Evolutionary conservation across 768 basidiomycete genomes (phyloP).

Genomic region (Holtermannia corniformis): DNA sequence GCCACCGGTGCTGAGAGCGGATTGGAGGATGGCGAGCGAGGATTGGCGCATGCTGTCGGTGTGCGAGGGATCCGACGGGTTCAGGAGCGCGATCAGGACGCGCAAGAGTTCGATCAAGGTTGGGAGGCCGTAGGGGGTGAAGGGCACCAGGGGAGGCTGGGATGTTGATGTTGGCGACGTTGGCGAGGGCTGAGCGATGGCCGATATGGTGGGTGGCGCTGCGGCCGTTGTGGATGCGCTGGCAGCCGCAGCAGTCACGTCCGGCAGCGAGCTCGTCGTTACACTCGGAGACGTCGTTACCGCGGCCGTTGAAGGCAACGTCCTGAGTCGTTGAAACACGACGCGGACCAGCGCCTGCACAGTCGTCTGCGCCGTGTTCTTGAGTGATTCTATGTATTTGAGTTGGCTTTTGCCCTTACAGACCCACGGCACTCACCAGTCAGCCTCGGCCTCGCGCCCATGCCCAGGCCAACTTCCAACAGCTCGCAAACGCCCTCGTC

Average conservation of each 20-base stretch:
- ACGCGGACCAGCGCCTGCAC: conserved; percentile 80
- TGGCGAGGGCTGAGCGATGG: too few species aligned
- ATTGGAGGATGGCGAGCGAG: conserved; percentile 76
- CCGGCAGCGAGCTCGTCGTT: too few species aligned
- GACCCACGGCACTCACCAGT: conserved; percentile 66
- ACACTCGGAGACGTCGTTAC: too few species aligned
- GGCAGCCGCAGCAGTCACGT: too few species aligned
- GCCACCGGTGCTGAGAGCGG: conserved; percentile 78
- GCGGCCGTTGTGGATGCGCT: not conserved
- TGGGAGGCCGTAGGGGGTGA: conserved; percentile 66
- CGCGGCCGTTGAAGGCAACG: conserved; percentile 9
- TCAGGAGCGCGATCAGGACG: conserved; percentile 87
- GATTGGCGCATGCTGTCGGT: conserved; percentile 90
- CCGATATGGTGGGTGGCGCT: not conserved
- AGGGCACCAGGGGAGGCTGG: conserved; percentile 6
- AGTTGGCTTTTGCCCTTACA: too few species aligned
- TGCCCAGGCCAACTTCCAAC: conserved; percentile 92
- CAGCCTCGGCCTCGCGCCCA: conserved; percentile 93
- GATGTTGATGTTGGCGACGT: not conserved
- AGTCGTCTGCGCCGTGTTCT: conserved; percentile 50
- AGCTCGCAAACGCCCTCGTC: conserved; percentile 97
- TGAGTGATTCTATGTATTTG: conserved; percentile 23
- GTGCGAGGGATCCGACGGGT: conserved; percentile 87
- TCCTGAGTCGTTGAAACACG: conserved; percentile 60
- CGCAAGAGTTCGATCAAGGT: conserved; percentile 86